Evolutionary conservation across 441 rosid genomes (phyloP).

Genomic region (Erodium moschatum): DNA sequence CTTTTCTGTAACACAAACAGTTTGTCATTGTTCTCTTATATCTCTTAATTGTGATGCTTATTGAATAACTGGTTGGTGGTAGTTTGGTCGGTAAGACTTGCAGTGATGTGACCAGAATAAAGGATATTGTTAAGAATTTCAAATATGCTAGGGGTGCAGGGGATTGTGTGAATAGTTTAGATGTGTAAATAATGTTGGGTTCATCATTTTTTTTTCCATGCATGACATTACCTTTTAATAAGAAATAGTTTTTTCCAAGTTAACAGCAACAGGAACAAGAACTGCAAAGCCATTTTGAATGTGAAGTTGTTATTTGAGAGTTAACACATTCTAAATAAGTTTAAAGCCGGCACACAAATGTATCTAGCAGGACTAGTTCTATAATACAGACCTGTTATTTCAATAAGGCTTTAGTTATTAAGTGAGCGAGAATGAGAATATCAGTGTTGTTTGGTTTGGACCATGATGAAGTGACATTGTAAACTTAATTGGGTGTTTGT

Average conservation of each 20-base stretch:
- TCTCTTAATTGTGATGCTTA: not conserved
- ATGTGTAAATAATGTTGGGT: not conserved
- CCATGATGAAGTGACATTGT: not conserved
- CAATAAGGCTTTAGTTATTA: not conserved
- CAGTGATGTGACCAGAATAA: not conserved
- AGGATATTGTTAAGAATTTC: not conserved
- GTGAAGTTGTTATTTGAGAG: not conserved
- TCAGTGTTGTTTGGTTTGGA: not conserved
- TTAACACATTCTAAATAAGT: not conserved
- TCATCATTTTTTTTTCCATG: not conserved
- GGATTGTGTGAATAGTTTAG: constrained; percentile 4
- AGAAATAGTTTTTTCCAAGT: not conserved
- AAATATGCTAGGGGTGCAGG: not conserved
- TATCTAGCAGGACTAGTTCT: not conserved
- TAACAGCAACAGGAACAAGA: not conserved
- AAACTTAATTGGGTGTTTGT: not conserved
- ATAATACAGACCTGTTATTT: not conserved
- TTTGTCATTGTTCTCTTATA: not conserved
- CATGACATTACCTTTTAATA: not conserved
- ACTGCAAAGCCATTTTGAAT: not conserved
- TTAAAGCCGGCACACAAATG: not conserved
- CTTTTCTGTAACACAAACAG: not conserved
- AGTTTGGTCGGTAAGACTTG: not conserved
- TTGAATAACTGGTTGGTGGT: not conserved
- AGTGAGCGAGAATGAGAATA: not conserved